A percentile compares a stretch with the other conserved stretches of the same genome.
phyloP scores from a whole-genome alignment of 345 rosid species.

The Pistacia atlantica region DNA sequence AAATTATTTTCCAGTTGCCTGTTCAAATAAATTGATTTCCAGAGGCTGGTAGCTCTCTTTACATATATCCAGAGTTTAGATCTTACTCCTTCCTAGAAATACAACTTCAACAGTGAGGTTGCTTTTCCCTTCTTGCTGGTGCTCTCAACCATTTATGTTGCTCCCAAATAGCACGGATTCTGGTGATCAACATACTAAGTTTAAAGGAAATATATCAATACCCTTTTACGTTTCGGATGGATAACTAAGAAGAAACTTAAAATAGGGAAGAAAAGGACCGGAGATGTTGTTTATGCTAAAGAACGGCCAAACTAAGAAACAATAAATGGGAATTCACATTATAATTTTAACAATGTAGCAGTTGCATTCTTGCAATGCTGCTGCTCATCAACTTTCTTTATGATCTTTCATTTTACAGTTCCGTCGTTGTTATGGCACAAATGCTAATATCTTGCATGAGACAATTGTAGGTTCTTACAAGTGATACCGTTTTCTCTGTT shows the following conservation, averaged over 20 bases:
- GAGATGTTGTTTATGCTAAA: background rate
- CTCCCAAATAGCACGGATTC: background rate
- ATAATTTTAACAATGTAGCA: background rate
- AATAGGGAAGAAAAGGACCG: background rate
- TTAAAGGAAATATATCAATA: background rate
- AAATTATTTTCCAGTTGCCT: background rate
- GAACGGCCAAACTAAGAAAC: background rate
- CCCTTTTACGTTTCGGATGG: no score
- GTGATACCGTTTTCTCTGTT: constrained; percentile 80
- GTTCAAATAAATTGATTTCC: background rate
- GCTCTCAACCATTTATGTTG: background rate
- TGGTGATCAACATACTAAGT: background rate
- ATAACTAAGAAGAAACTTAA: background rate
- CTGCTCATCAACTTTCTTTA: background rate
- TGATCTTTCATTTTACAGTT: background rate
- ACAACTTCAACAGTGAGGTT: background rate
- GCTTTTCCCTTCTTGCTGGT: background rate
- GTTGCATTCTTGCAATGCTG: background rate
- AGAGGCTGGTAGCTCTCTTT: background rate
- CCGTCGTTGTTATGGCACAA: background rate
- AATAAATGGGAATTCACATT: background rate
- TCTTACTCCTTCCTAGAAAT: background rate
- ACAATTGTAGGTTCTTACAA: constrained; percentile 71
- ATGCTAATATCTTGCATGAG: background rate
- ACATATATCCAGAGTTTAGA: background rate